Percentiles rank a stretch among this genome's conserved stretches.
phyloP scores from a whole-genome alignment of 1,284 basidiomycete genomes.

The Pascua guehoae region DNA sequence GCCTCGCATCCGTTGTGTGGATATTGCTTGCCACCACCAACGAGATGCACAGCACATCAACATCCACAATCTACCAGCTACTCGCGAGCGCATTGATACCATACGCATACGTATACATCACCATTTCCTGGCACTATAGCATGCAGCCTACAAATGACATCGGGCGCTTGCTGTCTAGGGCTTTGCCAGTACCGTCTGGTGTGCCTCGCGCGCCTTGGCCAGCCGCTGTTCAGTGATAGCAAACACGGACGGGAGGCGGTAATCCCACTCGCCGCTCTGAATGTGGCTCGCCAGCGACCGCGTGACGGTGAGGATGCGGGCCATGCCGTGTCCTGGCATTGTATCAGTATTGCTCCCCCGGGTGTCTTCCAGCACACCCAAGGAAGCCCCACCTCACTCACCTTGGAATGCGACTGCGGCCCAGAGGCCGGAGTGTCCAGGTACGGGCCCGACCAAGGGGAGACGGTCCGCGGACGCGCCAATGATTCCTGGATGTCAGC shows the following conservation, averaged over 20 bases:
- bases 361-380: not conserved
- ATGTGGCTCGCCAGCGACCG: conserved; percentile 19
- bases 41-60: no score
- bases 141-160: no score
- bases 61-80: no score
- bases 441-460: conserved; percentile 26
- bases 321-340: conserved; percentile 16
- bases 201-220: no score
- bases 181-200: no score
- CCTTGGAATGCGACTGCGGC: conserved; percentile 3
- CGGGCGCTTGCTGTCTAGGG: no score
- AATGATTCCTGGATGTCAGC: conserved; percentile 15
- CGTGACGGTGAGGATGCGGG: conserved; percentile 21
- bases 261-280: conserved; percentile 18
- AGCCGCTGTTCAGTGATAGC: conserved; percentile 4
- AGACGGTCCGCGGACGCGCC: conserved; percentile 25
- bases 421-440: conserved; percentile 20
- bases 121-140: no score
- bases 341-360: not conserved
- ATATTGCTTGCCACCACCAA: no score
- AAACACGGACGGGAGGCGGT: conserved; percentile 3
- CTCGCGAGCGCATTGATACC: no score
- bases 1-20: no score
- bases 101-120: no score
- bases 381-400: not conserved